Percentiles rank a stretch among this genome's conserved stretches.
Evolutionary conservation across 1,139 yeast genomes (phyloP).

Genomic region (Diutina rugosa): DNA sequence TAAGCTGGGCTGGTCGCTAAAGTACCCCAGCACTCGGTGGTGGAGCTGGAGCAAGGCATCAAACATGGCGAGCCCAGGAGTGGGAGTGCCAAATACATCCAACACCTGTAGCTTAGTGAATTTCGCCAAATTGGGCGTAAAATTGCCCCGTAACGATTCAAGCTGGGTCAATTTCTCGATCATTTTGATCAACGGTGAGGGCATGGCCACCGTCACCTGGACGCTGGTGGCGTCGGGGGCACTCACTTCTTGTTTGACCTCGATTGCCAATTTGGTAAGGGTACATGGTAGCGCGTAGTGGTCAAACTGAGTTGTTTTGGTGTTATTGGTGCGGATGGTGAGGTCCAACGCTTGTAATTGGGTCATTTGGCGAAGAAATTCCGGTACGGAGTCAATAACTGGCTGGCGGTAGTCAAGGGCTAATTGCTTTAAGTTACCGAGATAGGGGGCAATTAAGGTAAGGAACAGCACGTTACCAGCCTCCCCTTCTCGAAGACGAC

Average conservation of each 20-base stretch:
- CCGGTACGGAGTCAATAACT: background rate
- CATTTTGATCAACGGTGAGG: background rate
- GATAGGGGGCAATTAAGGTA: background rate
- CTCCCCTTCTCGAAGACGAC: background rate
- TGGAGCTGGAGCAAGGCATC: background rate
- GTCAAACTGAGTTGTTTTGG: background rate
- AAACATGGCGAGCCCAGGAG: background rate
- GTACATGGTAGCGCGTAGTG: background rate
- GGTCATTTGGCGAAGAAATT: background rate
- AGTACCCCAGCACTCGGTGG: background rate
- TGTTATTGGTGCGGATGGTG: background rate
- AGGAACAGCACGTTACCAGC: background rate
- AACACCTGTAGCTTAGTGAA: background rate
- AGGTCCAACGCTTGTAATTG: background rate
- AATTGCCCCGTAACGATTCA: background rate
- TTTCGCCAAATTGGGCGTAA: background rate
- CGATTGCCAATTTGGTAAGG: background rate
- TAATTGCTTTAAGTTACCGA: background rate
- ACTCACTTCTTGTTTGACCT: background rate
- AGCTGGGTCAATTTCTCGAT: background rate
- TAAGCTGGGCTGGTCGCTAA: background rate
- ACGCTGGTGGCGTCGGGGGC: background rate
- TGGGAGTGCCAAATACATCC: background rate
- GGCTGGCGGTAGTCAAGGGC: slow-evolving; percentile 1
- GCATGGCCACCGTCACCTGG: background rate